Evolutionary conservation across 441 rosid genomes (phyloP).

Genomic region (Kokia cookei): DNA sequence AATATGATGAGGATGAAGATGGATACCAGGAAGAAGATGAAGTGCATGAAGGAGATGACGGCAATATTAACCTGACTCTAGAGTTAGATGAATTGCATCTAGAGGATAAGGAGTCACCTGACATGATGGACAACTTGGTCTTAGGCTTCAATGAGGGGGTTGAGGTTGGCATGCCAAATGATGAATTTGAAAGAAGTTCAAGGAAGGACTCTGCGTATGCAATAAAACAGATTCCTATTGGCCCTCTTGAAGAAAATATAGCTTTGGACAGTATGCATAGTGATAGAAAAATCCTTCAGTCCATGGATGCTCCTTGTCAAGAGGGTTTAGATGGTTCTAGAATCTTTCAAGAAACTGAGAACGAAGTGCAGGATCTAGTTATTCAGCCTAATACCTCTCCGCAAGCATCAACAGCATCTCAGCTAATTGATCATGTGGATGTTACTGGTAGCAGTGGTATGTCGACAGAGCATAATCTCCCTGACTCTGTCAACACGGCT

Average conservation of each 20-base stretch:
- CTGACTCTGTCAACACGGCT: conserved; percentile 27
- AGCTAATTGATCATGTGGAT: conserved; percentile 30
- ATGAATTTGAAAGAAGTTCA: conserved; percentile 63
- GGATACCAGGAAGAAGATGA: conserved; percentile 82
- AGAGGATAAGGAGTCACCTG: conserved; percentile 48
- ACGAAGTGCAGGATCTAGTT: conserved; percentile 41
- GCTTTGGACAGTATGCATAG: conserved; percentile 28
- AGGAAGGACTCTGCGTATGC: conserved; percentile 39
- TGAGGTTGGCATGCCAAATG: conserved; percentile 78
- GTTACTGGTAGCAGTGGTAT: conserved; percentile 28
- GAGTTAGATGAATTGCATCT: conserved; percentile 61
- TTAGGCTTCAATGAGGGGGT: conserved; percentile 87
- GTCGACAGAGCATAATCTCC: conserved; percentile 27
- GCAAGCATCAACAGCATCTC: conserved; percentile 31
- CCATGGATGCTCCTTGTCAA: conserved; percentile 30
- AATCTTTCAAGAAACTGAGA: conserved; percentile 52
- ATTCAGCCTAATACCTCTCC: conserved; percentile 32
- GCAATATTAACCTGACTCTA: conserved; percentile 40
- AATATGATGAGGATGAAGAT: conserved; percentile 90
- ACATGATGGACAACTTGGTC: conserved; percentile 53
- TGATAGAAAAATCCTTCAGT: conserved; percentile 34
- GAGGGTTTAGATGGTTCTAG: conserved; percentile 29
- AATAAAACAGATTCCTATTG: conserved; percentile 33
- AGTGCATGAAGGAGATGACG: conserved; percentile 66
- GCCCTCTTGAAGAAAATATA: conserved; percentile 31